phyloP scores from a whole-genome alignment of 768 basidiomycete species.

The Mycena amicta region DNA sequence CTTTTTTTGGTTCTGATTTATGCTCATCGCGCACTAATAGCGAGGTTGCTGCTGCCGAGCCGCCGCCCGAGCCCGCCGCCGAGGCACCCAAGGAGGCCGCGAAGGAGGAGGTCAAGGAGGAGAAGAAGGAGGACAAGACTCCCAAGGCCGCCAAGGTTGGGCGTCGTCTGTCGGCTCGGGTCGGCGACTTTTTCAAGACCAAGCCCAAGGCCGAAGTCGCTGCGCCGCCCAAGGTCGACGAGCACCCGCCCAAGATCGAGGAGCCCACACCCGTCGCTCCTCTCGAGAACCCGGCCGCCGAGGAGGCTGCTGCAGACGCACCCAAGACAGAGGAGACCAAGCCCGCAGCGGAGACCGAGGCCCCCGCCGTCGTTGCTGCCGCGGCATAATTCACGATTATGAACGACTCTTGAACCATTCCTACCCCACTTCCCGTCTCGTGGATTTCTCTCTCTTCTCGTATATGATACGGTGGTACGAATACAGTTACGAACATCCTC shows the following conservation, averaged over 20 bases:
- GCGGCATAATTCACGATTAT: constrained; percentile 52
- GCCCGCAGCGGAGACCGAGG: constrained; percentile 19
- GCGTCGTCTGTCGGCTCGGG: constrained; percentile 83
- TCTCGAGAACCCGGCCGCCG: constrained; percentile 76
- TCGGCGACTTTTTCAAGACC: constrained; percentile 81
- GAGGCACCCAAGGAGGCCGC: constrained; percentile 46
- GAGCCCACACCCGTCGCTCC: constrained; percentile 82
- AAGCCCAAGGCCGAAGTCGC: constrained; percentile 67
- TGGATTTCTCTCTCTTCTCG: constrained; percentile 37
- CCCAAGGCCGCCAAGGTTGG: constrained; percentile 63
- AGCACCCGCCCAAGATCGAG: constrained; percentile 87
- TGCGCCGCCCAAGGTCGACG: constrained; percentile 80
- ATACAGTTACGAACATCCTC: constrained; percentile 61
- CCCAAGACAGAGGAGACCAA: constrained; percentile 36
- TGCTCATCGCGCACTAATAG: constrained; percentile 25
- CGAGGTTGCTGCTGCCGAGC: constrained; percentile 46
- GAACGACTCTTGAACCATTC: constrained; percentile 44
- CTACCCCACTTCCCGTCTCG: constrained; percentile 38
- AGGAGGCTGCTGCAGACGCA: constrained; percentile 42
- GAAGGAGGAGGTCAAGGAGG: constrained; percentile 58
- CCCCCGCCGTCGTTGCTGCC: constrained; percentile 65
- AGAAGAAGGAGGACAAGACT: constrained; percentile 50
- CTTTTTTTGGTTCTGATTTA: neutral
- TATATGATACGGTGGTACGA: constrained; percentile 61
- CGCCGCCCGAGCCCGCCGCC: constrained; percentile 37